Conservation (phyloP, 2,329 filamentous ascomycete genomes). For the Nemania abortiva region DNA sequence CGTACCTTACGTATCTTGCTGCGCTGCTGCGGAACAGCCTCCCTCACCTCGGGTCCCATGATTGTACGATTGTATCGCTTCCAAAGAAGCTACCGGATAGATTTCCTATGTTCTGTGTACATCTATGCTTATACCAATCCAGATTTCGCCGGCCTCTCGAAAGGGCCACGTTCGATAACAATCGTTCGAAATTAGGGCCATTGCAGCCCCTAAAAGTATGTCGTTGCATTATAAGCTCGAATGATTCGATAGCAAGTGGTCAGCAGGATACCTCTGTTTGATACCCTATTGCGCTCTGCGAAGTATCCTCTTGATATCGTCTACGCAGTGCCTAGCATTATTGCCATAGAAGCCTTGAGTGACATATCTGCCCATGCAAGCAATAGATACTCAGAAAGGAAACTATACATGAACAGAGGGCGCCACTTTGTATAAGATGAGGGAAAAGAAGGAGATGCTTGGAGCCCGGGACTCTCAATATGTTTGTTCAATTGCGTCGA, state of each 20-base stretch:
- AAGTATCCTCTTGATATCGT: not conserved
- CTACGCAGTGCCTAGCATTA: too few relatives aligned
- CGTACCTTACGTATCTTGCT: slow-evolving; percentile 30
- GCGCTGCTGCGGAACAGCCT: slow-evolving; percentile 28
- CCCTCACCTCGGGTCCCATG: slow-evolving; percentile 33
- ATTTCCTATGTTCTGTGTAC: slow-evolving; percentile 51
- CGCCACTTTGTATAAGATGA: not conserved
- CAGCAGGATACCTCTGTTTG: not conserved
- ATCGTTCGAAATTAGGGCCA: not conserved
- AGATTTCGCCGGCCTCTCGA: slow-evolving; percentile 36
- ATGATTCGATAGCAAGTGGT: not conserved
- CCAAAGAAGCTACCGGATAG: slow-evolving; percentile 46
- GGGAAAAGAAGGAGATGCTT: not conserved
- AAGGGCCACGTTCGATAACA: not conserved
- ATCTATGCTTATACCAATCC: slow-evolving; percentile 52
- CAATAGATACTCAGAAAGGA: not conserved
- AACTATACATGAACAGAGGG: not conserved
- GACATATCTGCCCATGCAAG: not conserved
- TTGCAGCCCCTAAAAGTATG: not conserved
- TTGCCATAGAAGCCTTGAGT: too few relatives aligned
- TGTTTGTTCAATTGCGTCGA: not conserved
- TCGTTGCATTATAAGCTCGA: not conserved
- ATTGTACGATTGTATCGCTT: slow-evolving; percentile 49
- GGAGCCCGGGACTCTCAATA: not conserved
- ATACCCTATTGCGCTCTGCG: not conserved